Evolutionary conservation across 2,329 filamentous ascomycete species (phyloP).

Genomic region (Phialophora verrucosa): DNA sequence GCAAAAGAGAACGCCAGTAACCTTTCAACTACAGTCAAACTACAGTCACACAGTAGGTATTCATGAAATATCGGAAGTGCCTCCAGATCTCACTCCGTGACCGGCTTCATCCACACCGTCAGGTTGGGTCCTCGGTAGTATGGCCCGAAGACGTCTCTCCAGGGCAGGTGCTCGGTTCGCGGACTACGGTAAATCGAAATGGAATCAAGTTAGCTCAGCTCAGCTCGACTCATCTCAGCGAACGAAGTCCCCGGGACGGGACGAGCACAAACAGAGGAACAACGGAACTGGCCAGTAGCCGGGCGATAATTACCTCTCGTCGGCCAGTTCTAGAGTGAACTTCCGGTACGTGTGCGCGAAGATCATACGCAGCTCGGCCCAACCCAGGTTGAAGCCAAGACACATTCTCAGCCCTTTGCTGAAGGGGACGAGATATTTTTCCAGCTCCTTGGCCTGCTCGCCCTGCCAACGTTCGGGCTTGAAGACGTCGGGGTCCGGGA

Average conservation of each 20-base stretch:
- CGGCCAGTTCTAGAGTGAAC: conserved; percentile 24
- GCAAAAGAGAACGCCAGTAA: background rate
- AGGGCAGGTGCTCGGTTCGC: background rate
- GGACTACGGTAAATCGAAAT: background rate
- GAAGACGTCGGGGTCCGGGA: conserved; percentile 18
- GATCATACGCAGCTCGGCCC: conserved; percentile 31
- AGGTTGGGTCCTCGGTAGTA: background rate
- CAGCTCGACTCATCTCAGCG: no score
- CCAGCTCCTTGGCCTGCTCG: conserved; percentile 39
- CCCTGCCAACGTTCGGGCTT: conserved; percentile 15
- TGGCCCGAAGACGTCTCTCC: conserved; percentile 1
- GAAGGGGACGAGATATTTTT: conserved; percentile 52
- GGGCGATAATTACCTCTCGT: background rate
- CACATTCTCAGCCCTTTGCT: conserved; percentile 51
- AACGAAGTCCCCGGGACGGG: no score
- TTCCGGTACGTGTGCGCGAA: conserved; percentile 27
- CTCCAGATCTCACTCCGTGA: background rate
- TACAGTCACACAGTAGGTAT: background rate
- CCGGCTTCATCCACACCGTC: conserved; percentile 2
- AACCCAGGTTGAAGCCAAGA: conserved; percentile 44
- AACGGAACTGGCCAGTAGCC: background rate
- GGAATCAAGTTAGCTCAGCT: no score
- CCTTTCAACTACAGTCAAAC: no score
- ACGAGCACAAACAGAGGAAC: no score
- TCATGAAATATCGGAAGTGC: background rate